Base-by-base conservation (phyloP, 202 grass and related monocot genomes). In the Musa balbisiana region DNA sequence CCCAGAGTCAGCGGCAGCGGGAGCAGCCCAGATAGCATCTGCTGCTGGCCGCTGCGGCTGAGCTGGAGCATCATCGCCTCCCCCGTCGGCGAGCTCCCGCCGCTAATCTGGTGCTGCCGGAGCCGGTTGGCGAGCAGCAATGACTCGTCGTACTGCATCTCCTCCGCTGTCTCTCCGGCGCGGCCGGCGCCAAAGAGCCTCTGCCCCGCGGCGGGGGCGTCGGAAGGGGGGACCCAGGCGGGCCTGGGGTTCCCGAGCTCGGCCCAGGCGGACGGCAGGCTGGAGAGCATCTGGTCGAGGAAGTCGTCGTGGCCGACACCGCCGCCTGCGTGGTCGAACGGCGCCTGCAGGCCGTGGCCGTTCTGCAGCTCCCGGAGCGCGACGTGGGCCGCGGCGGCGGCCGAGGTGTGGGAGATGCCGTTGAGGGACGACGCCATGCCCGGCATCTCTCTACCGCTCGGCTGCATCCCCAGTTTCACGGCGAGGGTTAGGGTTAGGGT, bases 91-190 rank as follows among this genome's bases (percentile, higher is more conserved):
- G 81, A 16, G 53, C 76, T 20, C 52, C 58, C 78, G 69, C 75
- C 82, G 73, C 82, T 77, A 68, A 92, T 89, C 80, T 92, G 87
- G 84, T 89, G 82, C 80, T 89, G 84, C 84, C 80, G 84, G 60
- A 92, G 84, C 43, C 84, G 84, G 52, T 85, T 87, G 17, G 84
- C 82, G 51, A 92, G 80, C 68, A 89, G 23, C 71, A 78, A 72
- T 2, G 87, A 85, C 59, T 89, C 87, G 68, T 87, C 90, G 78
- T 64, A 77, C 10, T 24, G 74, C 11, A 77, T 60, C 4, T 77
- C 74, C 60, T 77, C 74, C 12, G 74, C 33, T 3, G 49, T 25
- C n/a, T 77, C 52, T 49, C 74, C 74, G 5, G 49, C 12, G n/a
- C 14, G 52, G 20, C 71, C 68, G 11, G 16, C 25, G 16, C 10